Evolutionary conservation across 2,329 filamentous ascomycete species (phyloP), one percentile per base, ranked within the genome.

Genomic region (Colletotrichum karsti): DNA sequence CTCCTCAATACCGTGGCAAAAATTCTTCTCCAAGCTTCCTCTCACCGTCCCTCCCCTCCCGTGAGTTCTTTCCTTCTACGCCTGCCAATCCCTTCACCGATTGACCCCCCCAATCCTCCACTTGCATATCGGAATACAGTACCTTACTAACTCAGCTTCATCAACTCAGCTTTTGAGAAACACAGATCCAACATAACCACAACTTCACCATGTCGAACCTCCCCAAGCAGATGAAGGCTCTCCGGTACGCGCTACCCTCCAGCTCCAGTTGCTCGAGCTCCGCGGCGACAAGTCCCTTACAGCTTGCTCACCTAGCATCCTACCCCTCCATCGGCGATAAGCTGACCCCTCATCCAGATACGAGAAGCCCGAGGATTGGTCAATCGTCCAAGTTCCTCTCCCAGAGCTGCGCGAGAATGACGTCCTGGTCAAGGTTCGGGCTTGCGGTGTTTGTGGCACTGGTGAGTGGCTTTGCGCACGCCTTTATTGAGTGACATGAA

Each of bases 341-440:
- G 63, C 73, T 75, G 68, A 77, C 70, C 58, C 58, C 62, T 67
- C 42, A 62, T 33, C n/a, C 66, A 83, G 82, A 78, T 90, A 91
- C 80, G 86, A 88, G 78, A 87, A 90, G 83, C 88, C 88, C 46
- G 82, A 88, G 76, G 82, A 87, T 67, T 90, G 86, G 79, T 82
- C 83, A 71, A 84, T 91, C 67, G 88, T 91, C 71, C 81, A 88
- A 10, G 86, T 91, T 37, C 88, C 90, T 70, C 84, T 91, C 7
- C 90, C 90, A 20, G 84, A 81, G 72, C 79, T 91, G 71, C 85
- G 88, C 72, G 83, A 88, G 26, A 85, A 88, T 67, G 88, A 91
- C 77, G 81, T 90, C 71, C 79, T 90, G 73, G 84, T 91, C 79
- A 90, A 91, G 80, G 89, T 92, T 74, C 91, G 91, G 80, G 90